Percentiles rank a stretch among this genome's conserved stretches.
Conservation (phyloP, 1,284 basidiomycete species). For the Testicularia cyperi region DNA sequence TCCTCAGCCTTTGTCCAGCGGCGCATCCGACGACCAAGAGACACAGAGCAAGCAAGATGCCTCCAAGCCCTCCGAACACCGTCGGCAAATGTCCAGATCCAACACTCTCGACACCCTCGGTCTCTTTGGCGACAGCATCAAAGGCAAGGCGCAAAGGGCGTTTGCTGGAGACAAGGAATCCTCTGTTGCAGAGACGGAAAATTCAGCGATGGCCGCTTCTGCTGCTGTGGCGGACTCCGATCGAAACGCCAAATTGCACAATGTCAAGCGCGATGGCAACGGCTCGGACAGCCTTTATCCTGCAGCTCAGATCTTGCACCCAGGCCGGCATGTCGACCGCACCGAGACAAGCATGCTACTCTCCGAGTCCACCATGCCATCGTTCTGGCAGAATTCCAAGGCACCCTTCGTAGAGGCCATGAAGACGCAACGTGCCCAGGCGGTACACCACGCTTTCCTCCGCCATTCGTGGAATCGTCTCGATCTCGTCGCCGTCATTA, state of each 20-base stretch:
- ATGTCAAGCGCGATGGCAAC: neutral
- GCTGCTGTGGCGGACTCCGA: neutral
- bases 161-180: constrained; percentile 10
- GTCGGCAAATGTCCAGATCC: constrained; percentile 38
- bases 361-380: constrained; percentile 22
- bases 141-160: constrained; percentile 25
- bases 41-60: constrained; percentile 5
- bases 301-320: constrained; percentile 5
- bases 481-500: constrained; percentile 78
- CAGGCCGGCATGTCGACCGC: constrained; percentile 20
- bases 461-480: constrained; percentile 92
- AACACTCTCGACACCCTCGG: constrained; percentile 49
- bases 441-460: constrained; percentile 68
- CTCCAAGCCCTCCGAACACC: constrained; percentile 6
- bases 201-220: neutral
- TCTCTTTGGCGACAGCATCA: constrained; percentile 38
- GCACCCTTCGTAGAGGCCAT: constrained; percentile 64
- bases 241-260: too few relatives aligned
- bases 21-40: neutral
- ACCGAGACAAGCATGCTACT: constrained; percentile 33
- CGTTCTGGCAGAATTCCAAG: constrained; percentile 34
- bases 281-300: neutral
- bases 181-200: too few relatives aligned
- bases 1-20: constrained; percentile 6
- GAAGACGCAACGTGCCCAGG: constrained; percentile 58